A percentile compares a stretch with the other conserved stretches of the same genome.
phyloP scores from a whole-genome alignment of 2,329 filamentous ascomycete species.

The Aspergillus bombycis region DNA sequence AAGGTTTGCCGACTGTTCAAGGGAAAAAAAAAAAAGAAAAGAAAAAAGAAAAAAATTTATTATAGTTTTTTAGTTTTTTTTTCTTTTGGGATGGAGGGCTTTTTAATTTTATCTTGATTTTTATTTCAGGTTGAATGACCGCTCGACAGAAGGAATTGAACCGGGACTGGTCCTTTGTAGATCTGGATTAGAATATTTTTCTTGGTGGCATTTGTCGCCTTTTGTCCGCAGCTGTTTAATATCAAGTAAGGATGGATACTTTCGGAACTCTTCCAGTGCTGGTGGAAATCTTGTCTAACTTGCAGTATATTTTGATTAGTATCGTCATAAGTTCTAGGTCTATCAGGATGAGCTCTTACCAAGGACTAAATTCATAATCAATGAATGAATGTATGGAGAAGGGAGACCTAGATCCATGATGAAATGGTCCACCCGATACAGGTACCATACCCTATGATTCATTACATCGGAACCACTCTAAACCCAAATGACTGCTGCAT shows the following conservation, averaged over 20 bases:
- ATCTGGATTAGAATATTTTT: slow-evolving; percentile 16
- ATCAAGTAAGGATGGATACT: not conserved
- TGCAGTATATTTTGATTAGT: not conserved
- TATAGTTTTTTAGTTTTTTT: not conserved
- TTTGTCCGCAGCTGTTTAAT: not conserved
- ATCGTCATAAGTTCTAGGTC: not conserved
- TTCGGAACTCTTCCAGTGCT: not conserved
- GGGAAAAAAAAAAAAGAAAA: not conserved
- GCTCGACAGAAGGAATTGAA: slow-evolving; percentile 4
- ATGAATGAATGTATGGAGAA: not conserved
- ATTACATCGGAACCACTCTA: slow-evolving; percentile 9
- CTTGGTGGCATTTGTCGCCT: not conserved
- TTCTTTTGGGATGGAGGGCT: not conserved
- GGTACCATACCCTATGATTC: slow-evolving; percentile 12
- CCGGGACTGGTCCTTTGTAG: slow-evolving; percentile 12
- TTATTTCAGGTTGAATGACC: slow-evolving; percentile 1
- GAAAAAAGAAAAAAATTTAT: not conserved
- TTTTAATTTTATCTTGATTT: slow-evolving; percentile 5
- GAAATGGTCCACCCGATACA: slow-evolving; percentile 9
- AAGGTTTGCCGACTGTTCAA: slow-evolving; percentile 24
- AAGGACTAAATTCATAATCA: not conserved
- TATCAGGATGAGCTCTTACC: not conserved
- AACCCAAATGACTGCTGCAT: slow-evolving; percentile 24
- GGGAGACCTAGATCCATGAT: not conserved
- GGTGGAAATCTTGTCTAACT: not conserved